Base-by-base conservation (phyloP, 345 rosid genomes). In the Erysimum cheiranthoides region DNA sequence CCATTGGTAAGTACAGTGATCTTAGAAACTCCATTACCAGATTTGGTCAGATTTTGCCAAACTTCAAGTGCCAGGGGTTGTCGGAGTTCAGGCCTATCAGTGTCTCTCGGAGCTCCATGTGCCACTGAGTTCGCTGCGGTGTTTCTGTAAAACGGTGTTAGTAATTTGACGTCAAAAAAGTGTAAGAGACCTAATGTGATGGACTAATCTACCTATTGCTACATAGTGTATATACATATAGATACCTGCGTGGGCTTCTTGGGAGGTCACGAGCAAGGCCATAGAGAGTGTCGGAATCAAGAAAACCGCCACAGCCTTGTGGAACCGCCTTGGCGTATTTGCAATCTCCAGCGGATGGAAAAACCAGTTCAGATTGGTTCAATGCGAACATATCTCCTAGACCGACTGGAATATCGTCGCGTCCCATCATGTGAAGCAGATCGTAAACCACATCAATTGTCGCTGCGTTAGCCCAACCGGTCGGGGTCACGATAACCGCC, bases 361-460 rank as follows among this genome's bases (percentile, higher is more conserved):
- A 62, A 18, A 34, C 30, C 7, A 78, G 70, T 70, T 92, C 89
- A 2, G 97, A 78, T 76, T 94, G 97, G 78, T 90, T 92, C 77
- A 78, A 54, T 17, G 93, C 91, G 63, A 81, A 85, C 17, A 86
- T 42, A 13, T 86, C 84, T 63, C 98, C 98, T 5, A 92, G 69
- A 61, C 95, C 98, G 10, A 94, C 90, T 0, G 86, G 96, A 71
- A 94, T 89, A 80, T 94, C 97, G 5, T 94, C 97, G 0, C 98
- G 96, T 30, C 98, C 97, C 98, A 94, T 94, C 98, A 94, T 94
- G 73, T 94, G 98, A 74, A 92, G 85, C 35, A 94, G 67, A 74
- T 94, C 98, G 47, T 94, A 94, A 35, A 94, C 75, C 16, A 86
- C 82, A 66, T 94, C 98, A 5, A 92, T 84, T 1, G 97, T 88